phyloP scores from a whole-genome alignment of 2,329 filamentous ascomycete genomes.

The Pyrenophora graminea region DNA sequence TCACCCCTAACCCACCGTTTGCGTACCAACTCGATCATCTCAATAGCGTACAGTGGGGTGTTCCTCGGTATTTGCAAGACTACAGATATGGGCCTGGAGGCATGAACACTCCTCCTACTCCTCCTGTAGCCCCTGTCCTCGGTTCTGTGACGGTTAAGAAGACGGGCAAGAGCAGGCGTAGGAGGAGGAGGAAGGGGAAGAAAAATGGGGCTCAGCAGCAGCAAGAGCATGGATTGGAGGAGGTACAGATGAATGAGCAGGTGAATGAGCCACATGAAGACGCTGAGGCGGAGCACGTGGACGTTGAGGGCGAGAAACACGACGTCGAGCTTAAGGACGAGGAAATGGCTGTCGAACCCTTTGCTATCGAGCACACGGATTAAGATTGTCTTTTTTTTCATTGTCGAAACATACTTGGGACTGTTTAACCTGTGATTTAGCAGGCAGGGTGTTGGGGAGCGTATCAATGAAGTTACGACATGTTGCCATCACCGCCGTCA shows the following conservation, averaged over 20 bases:
- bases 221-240: not conserved
- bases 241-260: too few species aligned
- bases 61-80: not conserved
- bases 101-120: too few species aligned
- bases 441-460: too few species aligned
- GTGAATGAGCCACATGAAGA: too few species aligned
- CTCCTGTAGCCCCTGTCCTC: too few species aligned
- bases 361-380: not conserved
- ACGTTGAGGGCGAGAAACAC: not conserved
- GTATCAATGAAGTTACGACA: not conserved
- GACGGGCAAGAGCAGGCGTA: not conserved
- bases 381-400: not conserved
- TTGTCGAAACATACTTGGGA: too few species aligned
- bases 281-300: too few species aligned
- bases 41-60: not conserved
- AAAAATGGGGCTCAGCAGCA: not conserved
- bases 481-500: not conserved
- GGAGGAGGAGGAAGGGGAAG: not conserved
- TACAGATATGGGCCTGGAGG: not conserved
- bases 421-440: too few species aligned
- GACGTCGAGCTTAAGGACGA: not conserved
- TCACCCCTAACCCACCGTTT: too few species aligned
- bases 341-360: not conserved
- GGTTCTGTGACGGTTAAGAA: not conserved
- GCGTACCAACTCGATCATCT: not conserved